Evolutionary conservation across 768 basidiomycete species (phyloP).

Genomic region (Suillus americanus): DNA sequence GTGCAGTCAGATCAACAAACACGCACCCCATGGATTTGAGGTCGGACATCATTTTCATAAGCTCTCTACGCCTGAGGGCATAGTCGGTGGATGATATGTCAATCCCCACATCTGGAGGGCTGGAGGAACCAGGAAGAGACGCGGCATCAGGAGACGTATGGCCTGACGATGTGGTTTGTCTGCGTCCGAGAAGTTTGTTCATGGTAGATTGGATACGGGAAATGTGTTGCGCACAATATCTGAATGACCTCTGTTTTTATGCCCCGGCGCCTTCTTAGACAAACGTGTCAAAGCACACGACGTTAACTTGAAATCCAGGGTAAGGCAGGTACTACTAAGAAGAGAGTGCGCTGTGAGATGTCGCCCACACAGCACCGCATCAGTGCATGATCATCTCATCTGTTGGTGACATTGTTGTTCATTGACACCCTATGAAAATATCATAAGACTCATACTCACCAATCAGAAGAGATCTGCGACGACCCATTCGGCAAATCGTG

Average conservation of each 20-base stretch:
- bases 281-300: neutral
- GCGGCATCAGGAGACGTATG: neutral
- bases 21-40: constrained; percentile 35
- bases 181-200: neutral
- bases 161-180: neutral
- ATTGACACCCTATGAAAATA: neutral
- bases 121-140: neutral
- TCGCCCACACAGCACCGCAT: neutral
- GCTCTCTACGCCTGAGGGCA: constrained; percentile 37
- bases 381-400: neutral
- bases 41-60: constrained; percentile 40
- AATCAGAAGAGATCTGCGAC: neutral
- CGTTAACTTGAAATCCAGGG: neutral
- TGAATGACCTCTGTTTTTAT: neutral
- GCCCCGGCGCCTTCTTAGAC: neutral
- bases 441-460: neutral
- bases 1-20: neutral
- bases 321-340: no score
- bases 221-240: neutral
- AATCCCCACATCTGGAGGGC: neutral
- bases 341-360: neutral
- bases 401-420: no score
- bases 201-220: neutral
- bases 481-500: neutral
- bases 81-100: constrained; percentile 37